Percentiles rank a stretch among this genome's conserved stretches.
phyloP scores from a whole-genome alignment of 495 filamentous ascomycete genomes.

The Annulohypoxylon maeteangense region DNA sequence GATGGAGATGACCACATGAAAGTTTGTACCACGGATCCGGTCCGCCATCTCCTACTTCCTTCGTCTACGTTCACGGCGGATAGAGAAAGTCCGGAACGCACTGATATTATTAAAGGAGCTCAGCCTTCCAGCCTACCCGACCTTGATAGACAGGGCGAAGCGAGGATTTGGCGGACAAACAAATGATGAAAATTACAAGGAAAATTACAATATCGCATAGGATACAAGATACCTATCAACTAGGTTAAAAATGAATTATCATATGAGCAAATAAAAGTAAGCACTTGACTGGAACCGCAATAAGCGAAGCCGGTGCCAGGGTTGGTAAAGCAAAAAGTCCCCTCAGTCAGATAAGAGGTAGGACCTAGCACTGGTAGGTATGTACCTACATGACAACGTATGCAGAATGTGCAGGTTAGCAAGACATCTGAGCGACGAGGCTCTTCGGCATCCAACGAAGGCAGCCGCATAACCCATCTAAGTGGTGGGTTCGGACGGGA shows the following conservation, averaged over 20 bases:
- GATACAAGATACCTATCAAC: slow-evolving; percentile 8
- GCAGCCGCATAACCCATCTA: slow-evolving; percentile 21
- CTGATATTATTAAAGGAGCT: background rate
- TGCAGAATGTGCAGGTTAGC: slow-evolving; percentile 16
- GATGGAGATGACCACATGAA: slow-evolving; percentile 24
- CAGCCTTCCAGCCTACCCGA: slow-evolving; percentile 9
- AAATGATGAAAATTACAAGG: background rate
- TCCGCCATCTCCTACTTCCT: slow-evolving; percentile 11
- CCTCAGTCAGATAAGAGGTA: slow-evolving; percentile 1
- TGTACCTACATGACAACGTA: background rate
- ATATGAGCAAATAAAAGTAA: slow-evolving; percentile 14
- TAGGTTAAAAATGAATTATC: slow-evolving; percentile 8
- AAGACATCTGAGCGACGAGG: slow-evolving; percentile 33
- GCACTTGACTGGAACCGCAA: slow-evolving; percentile 23
- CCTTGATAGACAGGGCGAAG: background rate
- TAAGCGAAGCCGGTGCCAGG: slow-evolving; percentile 28
- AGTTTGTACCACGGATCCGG: slow-evolving; percentile 24
- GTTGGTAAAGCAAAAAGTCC: slow-evolving; percentile 8
- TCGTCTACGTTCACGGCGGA: background rate
- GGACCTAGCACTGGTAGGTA: background rate
- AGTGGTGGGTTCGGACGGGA: slow-evolving; percentile 15
- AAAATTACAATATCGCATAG: slow-evolving; percentile 17
- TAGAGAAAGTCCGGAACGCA: slow-evolving; percentile 21
- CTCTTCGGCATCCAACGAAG: slow-evolving; percentile 36
- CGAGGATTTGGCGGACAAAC: background rate